Evolutionary conservation across 148 eudicot species (phyloP).

Genomic region (Nepenthes mirabilis): DNA sequence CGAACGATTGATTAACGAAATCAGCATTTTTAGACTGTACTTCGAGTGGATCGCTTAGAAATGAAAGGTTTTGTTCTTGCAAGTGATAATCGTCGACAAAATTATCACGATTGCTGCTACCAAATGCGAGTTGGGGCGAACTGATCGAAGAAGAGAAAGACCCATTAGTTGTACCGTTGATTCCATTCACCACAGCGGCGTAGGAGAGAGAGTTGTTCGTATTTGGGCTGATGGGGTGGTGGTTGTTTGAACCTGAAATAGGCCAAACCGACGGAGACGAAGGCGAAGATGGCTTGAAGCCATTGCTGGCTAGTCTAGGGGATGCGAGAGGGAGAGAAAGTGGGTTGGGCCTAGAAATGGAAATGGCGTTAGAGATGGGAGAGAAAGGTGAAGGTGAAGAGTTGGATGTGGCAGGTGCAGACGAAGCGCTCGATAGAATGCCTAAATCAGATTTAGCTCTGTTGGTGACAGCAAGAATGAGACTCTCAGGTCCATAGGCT

Average conservation of each 20-base stretch:
- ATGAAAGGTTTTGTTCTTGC: conserved; percentile 15
- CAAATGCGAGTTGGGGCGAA: conserved; percentile 16
- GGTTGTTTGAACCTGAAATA: conserved; percentile 20
- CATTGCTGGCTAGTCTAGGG: conserved; percentile 38
- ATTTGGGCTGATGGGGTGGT: conserved; percentile 33
- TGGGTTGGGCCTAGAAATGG: conserved; percentile 41
- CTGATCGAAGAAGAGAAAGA: conserved; percentile 15
- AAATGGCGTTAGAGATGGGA: conserved; percentile 22
- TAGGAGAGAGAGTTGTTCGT: conserved; percentile 26
- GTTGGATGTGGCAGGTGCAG: conserved; percentile 14
- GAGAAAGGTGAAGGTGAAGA: conserved; percentile 14
- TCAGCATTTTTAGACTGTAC: conserved; percentile 17
- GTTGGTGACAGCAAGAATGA: conserved; percentile 27
- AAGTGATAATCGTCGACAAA: conserved; percentile 14
- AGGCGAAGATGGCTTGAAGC: conserved; percentile 36
- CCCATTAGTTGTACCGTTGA: conserved; percentile 9
- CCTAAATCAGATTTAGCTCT: conserved; percentile 37
- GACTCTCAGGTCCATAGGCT: conserved; percentile 49
- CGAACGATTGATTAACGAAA: conserved; percentile 19
- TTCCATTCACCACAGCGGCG: conserved; percentile 48
- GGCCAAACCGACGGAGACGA: conserved; percentile 51
- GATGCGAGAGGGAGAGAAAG: conserved; percentile 29
- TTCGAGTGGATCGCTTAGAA: conserved; percentile 23
- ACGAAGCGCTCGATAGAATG: conserved; percentile 31
- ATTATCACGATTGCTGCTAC: conserved; percentile 3